Conservation (phyloP, 2,329 filamentous ascomycete species). For the Penicillium sp. region DNA sequence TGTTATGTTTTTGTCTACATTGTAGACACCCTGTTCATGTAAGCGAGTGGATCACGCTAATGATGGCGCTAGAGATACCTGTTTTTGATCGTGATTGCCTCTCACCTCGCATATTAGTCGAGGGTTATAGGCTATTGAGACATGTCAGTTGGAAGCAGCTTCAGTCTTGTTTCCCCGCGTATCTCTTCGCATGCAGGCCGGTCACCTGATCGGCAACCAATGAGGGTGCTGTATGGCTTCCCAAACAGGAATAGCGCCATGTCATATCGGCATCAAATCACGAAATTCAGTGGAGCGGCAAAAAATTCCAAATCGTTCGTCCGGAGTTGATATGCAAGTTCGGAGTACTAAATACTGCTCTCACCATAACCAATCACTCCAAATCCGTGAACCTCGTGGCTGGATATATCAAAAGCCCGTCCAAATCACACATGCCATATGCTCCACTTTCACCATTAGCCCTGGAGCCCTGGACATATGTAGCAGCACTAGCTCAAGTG, state of each 20-base stretch:
- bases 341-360: too few species aligned
- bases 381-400: slow-evolving; percentile 27
- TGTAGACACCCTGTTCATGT: slow-evolving; percentile 20
- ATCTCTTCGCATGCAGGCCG: not conserved
- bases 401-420: slow-evolving; percentile 40
- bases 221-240: not conserved
- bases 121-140: not conserved
- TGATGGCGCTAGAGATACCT: slow-evolving; percentile 9
- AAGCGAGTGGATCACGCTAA: not conserved
- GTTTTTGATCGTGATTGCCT: slow-evolving; percentile 21
- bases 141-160: not conserved
- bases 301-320: not conserved
- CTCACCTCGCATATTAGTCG: slow-evolving; percentile 16
- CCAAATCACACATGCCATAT: slow-evolving; percentile 43
- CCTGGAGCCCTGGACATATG: not conserved
- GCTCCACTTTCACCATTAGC: slow-evolving; percentile 35
- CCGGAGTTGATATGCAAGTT: not conserved
- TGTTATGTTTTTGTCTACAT: slow-evolving; percentile 24
- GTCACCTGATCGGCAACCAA: slow-evolving; percentile 20
- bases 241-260: not conserved
- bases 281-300: not conserved
- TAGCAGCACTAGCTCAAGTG: slow-evolving; percentile 38
- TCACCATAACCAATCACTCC: slow-evolving; percentile 18
- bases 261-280: not conserved
- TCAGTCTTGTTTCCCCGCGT: slow-evolving; percentile 15